Base-by-base conservation (phyloP, 2,329 filamentous ascomycete species). In the Cladosporium sp. region DNA sequence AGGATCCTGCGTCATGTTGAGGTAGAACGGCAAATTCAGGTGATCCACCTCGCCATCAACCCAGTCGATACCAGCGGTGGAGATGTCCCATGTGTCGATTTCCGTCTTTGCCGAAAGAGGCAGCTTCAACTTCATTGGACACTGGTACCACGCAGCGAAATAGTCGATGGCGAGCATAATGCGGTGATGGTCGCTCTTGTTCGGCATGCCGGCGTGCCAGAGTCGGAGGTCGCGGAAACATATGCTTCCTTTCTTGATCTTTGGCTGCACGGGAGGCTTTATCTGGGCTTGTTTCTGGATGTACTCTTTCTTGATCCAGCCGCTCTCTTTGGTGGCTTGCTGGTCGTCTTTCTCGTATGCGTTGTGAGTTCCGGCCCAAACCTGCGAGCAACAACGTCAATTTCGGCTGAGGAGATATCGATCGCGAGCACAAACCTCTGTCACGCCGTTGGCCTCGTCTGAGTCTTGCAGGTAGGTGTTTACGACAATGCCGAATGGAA, bases 181-280 rank as follows among this genome's bases (percentile, higher is more conserved):
- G 39, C 78, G 69, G 19, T 75, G 73, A 3, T 75, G 69, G 14
- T 72, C 61, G 1, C 72, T 73, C 42, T 67, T 62, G 66, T 81
- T 82, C n/a, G 78, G 76, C 71, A 76, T 78, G 0, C 79, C 78
- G 7, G 77, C 78, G 69, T 81, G 79, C 78, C 78, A 81, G 34
- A 82, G 69, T 3, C 78, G 69, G 51, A 81, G 66, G 61, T 81
- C 78, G 5, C 78, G 72, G 43, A 81, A 71, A 39, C 80, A 64
- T 22, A 82, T 67, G 25, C 73, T 74, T 0, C 78, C 79, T 57
- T 77, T 77, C 20, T 72, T 73, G 8, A 80, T 69, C 4, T 57
- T 64, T 0, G 74, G 74, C 66, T 78, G 76, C 5, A 77, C 60
- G 0, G 74, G 74, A 3, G 73, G 73, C 14, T 64, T 63, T 3